These are phyloP conservation scores for Mortierella sp. DNA, from an alignment of 371 early-diverging fungal species.

Conservation along the genomic window DNA sequence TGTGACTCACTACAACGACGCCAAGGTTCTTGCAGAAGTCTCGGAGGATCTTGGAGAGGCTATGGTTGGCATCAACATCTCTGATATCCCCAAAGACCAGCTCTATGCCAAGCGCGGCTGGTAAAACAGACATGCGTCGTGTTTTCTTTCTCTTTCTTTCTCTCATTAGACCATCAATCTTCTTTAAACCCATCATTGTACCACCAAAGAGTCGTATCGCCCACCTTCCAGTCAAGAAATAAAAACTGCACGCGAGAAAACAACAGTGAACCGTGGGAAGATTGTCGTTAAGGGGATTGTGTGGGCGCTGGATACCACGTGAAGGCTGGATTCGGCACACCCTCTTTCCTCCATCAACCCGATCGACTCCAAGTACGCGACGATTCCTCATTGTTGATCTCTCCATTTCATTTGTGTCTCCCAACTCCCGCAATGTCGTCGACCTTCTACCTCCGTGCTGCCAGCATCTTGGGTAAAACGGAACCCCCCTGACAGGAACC, in stretches of 20 bases:
- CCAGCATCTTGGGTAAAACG: constrained; percentile 58
- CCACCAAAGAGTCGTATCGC: too few species aligned
- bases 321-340: too few species aligned
- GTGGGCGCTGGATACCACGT: too few species aligned
- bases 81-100: constrained; percentile 73
- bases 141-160: neutral
- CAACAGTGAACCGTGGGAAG: constrained; percentile 17
- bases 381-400: neutral
- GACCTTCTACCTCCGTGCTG: constrained; percentile 65
- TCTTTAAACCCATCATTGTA: too few species aligned
- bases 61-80: constrained; percentile 95
- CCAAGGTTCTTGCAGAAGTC: constrained; percentile 89
- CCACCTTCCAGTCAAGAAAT: too few species aligned
- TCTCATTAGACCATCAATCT: neutral
- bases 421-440: constrained; percentile 52
- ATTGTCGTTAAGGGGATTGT: neutral
- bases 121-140: constrained; percentile 40
- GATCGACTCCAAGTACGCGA: neutral
- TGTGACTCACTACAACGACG: constrained; percentile 93
- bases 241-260: too few species aligned
- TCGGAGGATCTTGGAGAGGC: constrained; percentile 95
- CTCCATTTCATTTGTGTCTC: neutral
- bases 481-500: neutral
- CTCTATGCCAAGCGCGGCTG: constrained; percentile 80
- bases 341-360: neutral